Evolutionary conservation across 2,329 filamentous ascomycete species (phyloP), one percentile per base, ranked within the genome.

Genomic region (Rugonectria rugulosa): DNA sequence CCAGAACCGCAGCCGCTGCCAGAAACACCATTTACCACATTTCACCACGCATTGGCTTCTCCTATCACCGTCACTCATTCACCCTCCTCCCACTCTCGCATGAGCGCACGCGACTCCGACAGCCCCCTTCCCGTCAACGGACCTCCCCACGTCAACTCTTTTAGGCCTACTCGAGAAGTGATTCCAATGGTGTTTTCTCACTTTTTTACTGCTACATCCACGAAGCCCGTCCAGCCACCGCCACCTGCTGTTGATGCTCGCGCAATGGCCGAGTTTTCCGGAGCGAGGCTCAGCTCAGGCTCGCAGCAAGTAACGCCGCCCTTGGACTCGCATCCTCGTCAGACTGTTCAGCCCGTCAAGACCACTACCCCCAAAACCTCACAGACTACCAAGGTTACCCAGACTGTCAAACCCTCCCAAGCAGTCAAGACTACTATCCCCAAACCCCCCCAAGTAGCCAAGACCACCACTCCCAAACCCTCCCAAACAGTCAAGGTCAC

Each of bases 101-200:
- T 40, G 38, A 51, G 55, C 38, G 53, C 34, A 41, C 42, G 57
- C 29, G 45, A 42, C 27, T 61, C 66, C 47, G 66, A 70, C 50
- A 74, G 68, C 56, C 70, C 71, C 11, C 68, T 68, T 20, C 67
- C 59, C 3, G 46, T 69, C 36, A 67, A 64, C 48, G 64, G 70
- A 50, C 47, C 59, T 20, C 38, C 38, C 20, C 29, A 46, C 29
- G 51, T 36, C 47, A 57, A 40, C 47, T 21, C 51, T 17, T 37
- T 27, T 27, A 34, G 20, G 47, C n/a, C 20, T 20, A 31, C 47
- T 7, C 20, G 37, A 20, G 24, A n/a, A 48, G 19, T 24, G 12
- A 34, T 38, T n/a, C 43, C 36, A 34, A 27, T 40, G 37, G 37
- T 40, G 6, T 40, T 23, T 9, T 40, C 37, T 14, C 37, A 40